These are phyloP conservation scores for Catenaria anguillulae DNA, from an alignment of 371 early-diverging fungal genomes.

Conservation along the genomic window DNA sequence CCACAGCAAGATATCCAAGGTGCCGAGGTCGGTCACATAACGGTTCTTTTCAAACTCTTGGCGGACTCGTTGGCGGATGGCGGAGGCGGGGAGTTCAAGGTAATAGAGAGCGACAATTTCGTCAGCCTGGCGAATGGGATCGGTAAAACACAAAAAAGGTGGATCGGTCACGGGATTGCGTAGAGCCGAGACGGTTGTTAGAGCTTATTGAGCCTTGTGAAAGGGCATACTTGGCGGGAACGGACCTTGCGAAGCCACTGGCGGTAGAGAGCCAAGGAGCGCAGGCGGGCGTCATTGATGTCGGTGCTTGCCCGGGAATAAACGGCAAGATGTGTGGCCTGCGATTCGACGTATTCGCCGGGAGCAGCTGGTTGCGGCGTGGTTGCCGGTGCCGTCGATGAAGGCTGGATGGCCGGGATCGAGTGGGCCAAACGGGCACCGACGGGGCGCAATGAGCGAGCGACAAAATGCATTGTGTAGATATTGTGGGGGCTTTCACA, in stretches of 20 bases:
- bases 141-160: too few species aligned
- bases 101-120: slow-evolving; percentile 62
- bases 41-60: slow-evolving; percentile 82
- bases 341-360: background rate
- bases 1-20: slow-evolving; percentile 68
- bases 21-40: slow-evolving; percentile 55
- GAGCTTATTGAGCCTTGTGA: too few species aligned
- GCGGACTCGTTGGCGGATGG: slow-evolving; percentile 71
- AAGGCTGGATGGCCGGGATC: background rate
- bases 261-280: background rate
- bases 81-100: slow-evolving; percentile 54
- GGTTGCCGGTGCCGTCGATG: background rate
- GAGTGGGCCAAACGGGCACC: background rate
- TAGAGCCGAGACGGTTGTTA: too few species aligned
- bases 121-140: too few species aligned
- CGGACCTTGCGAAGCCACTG: slow-evolving; percentile 1
- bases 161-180: too few species aligned
- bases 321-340: background rate
- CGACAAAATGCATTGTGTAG: too few species aligned
- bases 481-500: too few species aligned
- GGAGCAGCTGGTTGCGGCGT: background rate
- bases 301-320: background rate
- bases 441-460: background rate
- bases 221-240: too few species aligned
- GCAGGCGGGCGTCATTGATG: background rate